A percentile compares a stretch with the other conserved stretches of the same genome.
Evolutionary conservation across 2,329 filamentous ascomycete species (phyloP).

Genomic region (Scleromitrula shiraiana): DNA sequence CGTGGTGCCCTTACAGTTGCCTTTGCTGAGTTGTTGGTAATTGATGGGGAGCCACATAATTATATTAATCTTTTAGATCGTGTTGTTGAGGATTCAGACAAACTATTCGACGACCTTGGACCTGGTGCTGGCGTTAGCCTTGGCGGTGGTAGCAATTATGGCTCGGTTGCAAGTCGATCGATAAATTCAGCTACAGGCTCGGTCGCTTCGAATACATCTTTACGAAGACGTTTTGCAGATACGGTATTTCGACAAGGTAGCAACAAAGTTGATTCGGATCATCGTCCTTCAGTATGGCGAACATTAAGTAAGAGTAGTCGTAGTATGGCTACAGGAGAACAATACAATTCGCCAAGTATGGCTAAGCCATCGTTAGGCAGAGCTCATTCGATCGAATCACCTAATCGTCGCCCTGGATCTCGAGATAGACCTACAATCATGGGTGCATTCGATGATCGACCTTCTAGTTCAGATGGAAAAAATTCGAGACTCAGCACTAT

Average conservation of each 20-base stretch:
- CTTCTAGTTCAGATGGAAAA: constrained; percentile 38
- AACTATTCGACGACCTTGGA: constrained; percentile 66
- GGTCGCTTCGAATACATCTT: constrained; percentile 77
- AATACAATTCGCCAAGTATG: constrained; percentile 43
- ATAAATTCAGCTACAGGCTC: constrained; percentile 49
- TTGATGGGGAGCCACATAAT: constrained; percentile 66
- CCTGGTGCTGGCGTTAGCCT: constrained; percentile 24
- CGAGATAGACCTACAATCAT: constrained; percentile 53
- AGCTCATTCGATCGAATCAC: constrained; percentile 69
- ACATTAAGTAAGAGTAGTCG: constrained; percentile 78
- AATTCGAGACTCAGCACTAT: constrained; percentile 25
- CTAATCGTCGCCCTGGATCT: constrained; percentile 47
- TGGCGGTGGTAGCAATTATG: constrained; percentile 18
- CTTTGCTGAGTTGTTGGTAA: constrained; percentile 79
- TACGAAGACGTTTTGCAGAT: constrained; percentile 74
- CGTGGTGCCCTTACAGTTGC: constrained; percentile 79
- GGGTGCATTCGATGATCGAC: constrained; percentile 56
- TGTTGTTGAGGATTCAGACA: constrained; percentile 81
- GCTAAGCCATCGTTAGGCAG: constrained; percentile 60
- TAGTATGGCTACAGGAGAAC: constrained; percentile 49
- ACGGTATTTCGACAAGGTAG: constrained; percentile 70
- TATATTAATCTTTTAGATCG: constrained; percentile 86
- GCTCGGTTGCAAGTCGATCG: constrained; percentile 25
- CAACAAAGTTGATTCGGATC: constrained; percentile 60
- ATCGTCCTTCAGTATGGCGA: constrained; percentile 71